Percentiles rank a stretch among this genome's conserved stretches.
phyloP scores from a whole-genome alignment of 208 protist genomes.

The Blastocrithidia nonstop region DNA sequence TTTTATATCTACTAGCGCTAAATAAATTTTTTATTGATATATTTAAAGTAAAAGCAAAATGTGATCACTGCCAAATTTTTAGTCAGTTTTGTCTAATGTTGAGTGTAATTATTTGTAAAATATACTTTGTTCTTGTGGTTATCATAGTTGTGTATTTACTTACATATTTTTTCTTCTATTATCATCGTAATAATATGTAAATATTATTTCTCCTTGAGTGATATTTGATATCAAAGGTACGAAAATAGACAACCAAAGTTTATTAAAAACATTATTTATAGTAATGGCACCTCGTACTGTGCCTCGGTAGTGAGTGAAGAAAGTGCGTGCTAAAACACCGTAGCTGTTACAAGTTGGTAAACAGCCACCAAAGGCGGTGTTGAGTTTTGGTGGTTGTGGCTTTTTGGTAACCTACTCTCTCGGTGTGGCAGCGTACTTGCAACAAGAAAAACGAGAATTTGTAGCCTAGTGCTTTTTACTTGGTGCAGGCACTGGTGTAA shows the following conservation, averaged over 20 bases:
- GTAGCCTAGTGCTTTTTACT: constrained; percentile 60
- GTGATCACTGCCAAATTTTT: not conserved
- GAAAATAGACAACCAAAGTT: not conserved
- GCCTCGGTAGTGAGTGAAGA: constrained; percentile 46
- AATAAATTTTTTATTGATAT: not conserved
- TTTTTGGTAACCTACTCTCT: constrained; percentile 79
- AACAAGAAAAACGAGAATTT: constrained; percentile 71
- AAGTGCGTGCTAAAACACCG: constrained; percentile 70
- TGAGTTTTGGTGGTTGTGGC: constrained; percentile 76
- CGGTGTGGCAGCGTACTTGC: constrained; percentile 78
- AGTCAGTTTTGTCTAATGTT: not conserved
- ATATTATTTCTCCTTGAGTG: not conserved
- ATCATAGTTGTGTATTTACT: not conserved
- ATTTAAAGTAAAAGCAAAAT: constrained; percentile 2
- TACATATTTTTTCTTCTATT: not conserved
- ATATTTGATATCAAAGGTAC: constrained; percentile 1
- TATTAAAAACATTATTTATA: too few species aligned
- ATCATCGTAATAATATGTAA: not conserved
- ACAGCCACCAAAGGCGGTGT: constrained; percentile 55
- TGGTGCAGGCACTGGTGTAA: constrained; percentile 59
- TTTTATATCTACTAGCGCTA: constrained; percentile 7
- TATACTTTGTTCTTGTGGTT: not conserved
- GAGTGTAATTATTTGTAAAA: not conserved
- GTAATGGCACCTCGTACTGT: too few species aligned
- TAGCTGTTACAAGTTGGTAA: constrained; percentile 72